A percentile compares a stretch with the other conserved stretches of the same genome.
phyloP scores from a whole-genome alignment of 441 rosid species.

The Mallotus repandus region DNA sequence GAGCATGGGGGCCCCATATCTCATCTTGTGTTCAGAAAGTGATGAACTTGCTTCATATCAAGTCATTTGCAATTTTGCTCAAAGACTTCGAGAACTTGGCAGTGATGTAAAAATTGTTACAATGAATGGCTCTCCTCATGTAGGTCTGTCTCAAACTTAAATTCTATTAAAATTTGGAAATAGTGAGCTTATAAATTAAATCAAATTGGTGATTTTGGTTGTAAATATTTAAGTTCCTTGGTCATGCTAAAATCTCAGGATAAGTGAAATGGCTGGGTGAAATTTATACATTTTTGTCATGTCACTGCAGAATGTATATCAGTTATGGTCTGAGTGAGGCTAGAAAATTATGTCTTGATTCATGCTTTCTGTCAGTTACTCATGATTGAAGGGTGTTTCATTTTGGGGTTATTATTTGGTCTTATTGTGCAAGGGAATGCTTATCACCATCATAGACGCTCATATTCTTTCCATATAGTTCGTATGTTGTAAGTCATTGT shows the following conservation, averaged over 20 bases:
- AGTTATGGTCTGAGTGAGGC: background rate
- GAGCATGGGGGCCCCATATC: constrained; percentile 78
- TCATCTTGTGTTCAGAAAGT: constrained; percentile 69
- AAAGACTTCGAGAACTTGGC: constrained; percentile 70
- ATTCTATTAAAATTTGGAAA: background rate
- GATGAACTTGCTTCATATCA: constrained; percentile 85
- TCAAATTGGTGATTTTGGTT: background rate
- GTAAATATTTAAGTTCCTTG: too few species aligned
- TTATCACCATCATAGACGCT: too few species aligned
- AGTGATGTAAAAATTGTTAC: constrained; percentile 74
- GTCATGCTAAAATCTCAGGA: background rate
- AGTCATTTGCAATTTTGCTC: constrained; percentile 64
- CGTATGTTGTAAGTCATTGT: too few species aligned
- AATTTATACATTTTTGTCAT: background rate
- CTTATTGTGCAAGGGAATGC: too few species aligned
- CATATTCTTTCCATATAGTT: too few species aligned
- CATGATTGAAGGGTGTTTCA: background rate
- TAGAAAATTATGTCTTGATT: background rate
- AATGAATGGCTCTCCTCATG: constrained; percentile 84
- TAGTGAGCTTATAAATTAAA: background rate
- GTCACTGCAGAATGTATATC: background rate
- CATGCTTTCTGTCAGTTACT: background rate
- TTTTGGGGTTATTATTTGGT: too few species aligned
- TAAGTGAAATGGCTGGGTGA: background rate
- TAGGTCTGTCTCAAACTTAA: constrained; percentile 52